phyloP scores from a whole-genome alignment of 306 rosid species.

The Ochetophila trinervis region DNA sequence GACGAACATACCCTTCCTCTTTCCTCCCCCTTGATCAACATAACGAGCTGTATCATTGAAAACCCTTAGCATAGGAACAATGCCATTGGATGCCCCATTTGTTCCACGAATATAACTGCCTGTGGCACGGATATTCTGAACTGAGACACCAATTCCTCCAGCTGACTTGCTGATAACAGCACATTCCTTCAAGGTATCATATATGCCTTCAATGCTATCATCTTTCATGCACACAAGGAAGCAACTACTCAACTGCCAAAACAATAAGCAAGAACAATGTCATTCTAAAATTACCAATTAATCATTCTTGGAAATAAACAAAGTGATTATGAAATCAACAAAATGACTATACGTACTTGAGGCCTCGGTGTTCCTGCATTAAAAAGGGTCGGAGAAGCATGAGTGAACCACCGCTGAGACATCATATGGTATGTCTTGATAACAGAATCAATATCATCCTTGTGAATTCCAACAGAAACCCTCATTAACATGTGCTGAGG shows the following conservation, averaged over 20 bases:
- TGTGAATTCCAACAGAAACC: constrained; percentile 97
- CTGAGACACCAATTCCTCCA: constrained; percentile 93
- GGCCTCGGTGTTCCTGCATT: constrained; percentile 96
- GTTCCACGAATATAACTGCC: constrained; percentile 98
- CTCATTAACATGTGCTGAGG: constrained; percentile 99
- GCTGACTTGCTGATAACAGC: constrained; percentile 98
- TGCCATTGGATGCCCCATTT: constrained; percentile 92
- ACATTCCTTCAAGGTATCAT: constrained; percentile 91
- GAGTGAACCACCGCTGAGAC: constrained; percentile 99
- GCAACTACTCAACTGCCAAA: constrained; percentile 92
- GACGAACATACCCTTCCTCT: constrained; percentile 68
- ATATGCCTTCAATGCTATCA: constrained; percentile 91
- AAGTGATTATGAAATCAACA: not conserved
- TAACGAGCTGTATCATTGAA: constrained; percentile 95
- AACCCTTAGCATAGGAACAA: constrained; percentile 82
- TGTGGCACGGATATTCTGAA: constrained; percentile 77
- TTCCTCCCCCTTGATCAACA: constrained; percentile 99
- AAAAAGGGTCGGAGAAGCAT: constrained; percentile 97
- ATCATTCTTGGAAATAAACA: not conserved
- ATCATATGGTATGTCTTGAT: constrained; percentile 77
- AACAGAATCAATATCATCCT: constrained; percentile 79
- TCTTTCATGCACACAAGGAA: constrained; percentile 92
- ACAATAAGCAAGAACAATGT: constrained; percentile 4
- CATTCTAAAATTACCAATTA: not conserved
- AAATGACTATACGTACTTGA: constrained; percentile 45